Evolutionary conservation across 2,329 filamentous ascomycete species (phyloP).

Genomic region (Colletotrichum zoysiae): DNA sequence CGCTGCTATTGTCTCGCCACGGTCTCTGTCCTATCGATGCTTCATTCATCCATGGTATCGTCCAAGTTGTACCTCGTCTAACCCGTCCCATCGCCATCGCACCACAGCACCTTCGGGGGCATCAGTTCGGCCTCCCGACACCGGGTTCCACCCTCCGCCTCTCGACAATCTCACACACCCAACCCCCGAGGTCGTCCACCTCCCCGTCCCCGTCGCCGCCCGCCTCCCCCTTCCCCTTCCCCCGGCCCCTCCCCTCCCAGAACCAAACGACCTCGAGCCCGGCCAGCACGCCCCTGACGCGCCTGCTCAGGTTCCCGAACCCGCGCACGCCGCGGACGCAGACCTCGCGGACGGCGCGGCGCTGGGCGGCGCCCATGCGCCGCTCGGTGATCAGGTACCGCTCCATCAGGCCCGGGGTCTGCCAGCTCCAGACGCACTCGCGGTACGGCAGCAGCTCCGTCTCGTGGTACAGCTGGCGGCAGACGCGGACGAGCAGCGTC

Average conservation of each 20-base stretch:
- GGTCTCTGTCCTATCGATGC: too few species aligned
- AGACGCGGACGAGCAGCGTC: constrained; percentile 51
- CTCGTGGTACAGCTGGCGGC: constrained; percentile 54
- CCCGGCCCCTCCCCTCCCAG: constrained; percentile 26
- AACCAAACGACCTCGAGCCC: constrained; percentile 46
- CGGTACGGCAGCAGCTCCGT: constrained; percentile 51
- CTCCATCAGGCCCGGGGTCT: constrained; percentile 50
- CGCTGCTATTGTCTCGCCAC: too few species aligned
- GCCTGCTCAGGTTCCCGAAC: constrained; percentile 45
- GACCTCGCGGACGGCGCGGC: constrained; percentile 49
- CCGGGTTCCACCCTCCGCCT: constrained; percentile 7
- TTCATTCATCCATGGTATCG: neutral
- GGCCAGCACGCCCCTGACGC: constrained; percentile 47
- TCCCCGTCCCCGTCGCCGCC: neutral
- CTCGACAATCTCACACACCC: constrained; percentile 26
- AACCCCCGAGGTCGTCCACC: neutral
- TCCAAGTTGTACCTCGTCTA: neutral
- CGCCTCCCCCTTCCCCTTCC: neutral
- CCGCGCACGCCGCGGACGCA: constrained; percentile 42
- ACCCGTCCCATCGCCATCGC: neutral
- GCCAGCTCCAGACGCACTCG: constrained; percentile 53
- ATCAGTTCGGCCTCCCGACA: constrained; percentile 11
- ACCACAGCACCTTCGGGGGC: neutral
- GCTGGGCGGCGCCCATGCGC: constrained; percentile 47
- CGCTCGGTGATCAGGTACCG: constrained; percentile 50